Evolutionary conservation across 208 protist species (phyloP).

Genomic region (Crithidia brevicula): DNA sequence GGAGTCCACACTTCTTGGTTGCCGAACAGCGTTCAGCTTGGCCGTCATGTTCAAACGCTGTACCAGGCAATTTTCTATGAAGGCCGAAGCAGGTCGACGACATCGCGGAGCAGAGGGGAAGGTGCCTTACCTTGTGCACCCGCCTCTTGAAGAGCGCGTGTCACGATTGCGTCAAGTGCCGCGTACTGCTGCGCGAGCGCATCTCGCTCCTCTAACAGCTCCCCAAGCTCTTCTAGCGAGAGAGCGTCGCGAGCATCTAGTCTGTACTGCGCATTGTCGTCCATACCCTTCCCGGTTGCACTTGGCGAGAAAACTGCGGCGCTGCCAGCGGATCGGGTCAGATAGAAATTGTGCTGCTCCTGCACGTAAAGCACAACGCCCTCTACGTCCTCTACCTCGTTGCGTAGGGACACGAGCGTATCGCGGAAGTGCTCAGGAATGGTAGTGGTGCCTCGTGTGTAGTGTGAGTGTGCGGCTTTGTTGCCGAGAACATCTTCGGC

Average conservation of each 20-base stretch:
- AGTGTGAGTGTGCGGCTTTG: conserved; percentile 22
- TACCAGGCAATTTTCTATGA: neutral
- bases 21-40: too few relatives aligned
- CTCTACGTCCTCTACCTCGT: conserved; percentile 59
- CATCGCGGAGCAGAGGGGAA: conserved; percentile 29
- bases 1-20: too few relatives aligned
- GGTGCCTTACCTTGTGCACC: neutral
- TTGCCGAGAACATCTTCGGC: conserved; percentile 11
- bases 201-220: conserved; percentile 73
- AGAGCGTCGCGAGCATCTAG: conserved; percentile 31
- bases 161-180: conserved; percentile 32
- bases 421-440: conserved; percentile 32
- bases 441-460: conserved; percentile 35
- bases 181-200: conserved; percentile 49
- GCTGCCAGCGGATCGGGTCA: conserved; percentile 27
- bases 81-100: conserved; percentile 31
- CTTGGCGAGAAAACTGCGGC: neutral
- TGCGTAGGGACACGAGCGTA: conserved; percentile 36
- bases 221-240: conserved; percentile 62
- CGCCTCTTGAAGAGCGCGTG: conserved; percentile 9
- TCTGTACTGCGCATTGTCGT: neutral
- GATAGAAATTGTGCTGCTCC: conserved; percentile 43
- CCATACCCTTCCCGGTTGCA: neutral
- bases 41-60: too few relatives aligned
- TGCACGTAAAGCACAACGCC: conserved; percentile 40